Base-by-base conservation (phyloP, 352 stramenopile genomes). In the Phytophthora niederhauseri region DNA sequence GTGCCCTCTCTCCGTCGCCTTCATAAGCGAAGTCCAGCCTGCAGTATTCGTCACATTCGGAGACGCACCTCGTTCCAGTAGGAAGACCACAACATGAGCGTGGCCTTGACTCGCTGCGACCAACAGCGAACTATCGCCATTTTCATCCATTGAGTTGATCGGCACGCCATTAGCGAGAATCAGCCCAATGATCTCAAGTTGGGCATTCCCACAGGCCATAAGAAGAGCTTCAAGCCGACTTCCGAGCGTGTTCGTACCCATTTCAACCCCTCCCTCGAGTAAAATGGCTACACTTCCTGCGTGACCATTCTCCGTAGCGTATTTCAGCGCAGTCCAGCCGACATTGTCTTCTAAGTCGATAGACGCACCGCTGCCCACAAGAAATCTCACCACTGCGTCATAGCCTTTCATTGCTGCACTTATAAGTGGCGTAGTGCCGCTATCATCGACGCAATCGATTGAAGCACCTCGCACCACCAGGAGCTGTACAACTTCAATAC, bases 1-100 rank as follows among this genome's bases (percentile, higher is more conserved):
- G 11, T 69, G 62, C 0, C 63, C 55, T 60, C 24, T 11, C 34
- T 70, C 55, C 6, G 56, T n/a, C 6, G 55, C 54, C 30, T 41
- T 52, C 34, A 70, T 60, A 5, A 70, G 22, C 11, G 61, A 28
- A 5, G 51, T 56, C 41, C 51, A 62, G 20, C 51, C 61, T 4
- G 15, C 12, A 14, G 43, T 36, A 31, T 61, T 34, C 17, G 6
- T 36, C 7, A 5, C 26, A 14, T 3, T 68, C 15, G 7, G 56
- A 14, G 5, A 20, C n/a, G 24, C 38, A 20, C 41, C 61, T 6
- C 43, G 11, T 19, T 20, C 9, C 3, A 36, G 30, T 12, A 36
- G 30, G 30, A 36, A 36, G 30, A 57, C 14, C 3, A 69, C 24
- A 15, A 53, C 12, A 2, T 62, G 26, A 48, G n/a, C 28, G 1